These are phyloP conservation scores for Komagataea norvegica DNA, from an alignment of 1,139 yeast species.

Conservation along the genomic window DNA sequence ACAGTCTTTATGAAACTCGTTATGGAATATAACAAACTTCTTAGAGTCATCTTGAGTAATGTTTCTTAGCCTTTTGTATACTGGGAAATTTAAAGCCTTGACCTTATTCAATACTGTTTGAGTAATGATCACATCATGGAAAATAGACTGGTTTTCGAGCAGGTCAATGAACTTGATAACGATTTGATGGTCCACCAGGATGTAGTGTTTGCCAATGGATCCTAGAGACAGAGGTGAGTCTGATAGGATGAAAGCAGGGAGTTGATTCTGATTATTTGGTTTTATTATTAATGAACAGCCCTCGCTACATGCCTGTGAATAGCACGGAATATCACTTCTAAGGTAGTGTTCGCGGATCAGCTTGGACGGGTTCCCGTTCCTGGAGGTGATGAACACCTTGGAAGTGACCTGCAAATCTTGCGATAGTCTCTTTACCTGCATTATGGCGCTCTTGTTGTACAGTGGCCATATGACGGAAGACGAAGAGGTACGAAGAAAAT, in stretches of 20 bases:
- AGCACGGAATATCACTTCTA: constrained; percentile 88
- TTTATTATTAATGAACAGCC: constrained; percentile 42
- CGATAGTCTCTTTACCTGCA: constrained; percentile 19
- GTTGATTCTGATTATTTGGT: constrained; percentile 52
- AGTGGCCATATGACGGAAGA: neutral
- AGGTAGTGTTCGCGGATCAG: constrained; percentile 92
- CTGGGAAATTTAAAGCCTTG: constrained; percentile 79
- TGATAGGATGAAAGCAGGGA: constrained; percentile 47
- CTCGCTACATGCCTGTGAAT: constrained; percentile 59
- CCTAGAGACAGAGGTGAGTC: constrained; percentile 43
- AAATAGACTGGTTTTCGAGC: constrained; percentile 70
- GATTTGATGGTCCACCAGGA: constrained; percentile 84
- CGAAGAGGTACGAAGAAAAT: neutral
- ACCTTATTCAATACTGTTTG: constrained; percentile 95
- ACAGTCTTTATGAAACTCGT: constrained; percentile 68
- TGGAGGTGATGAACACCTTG: constrained; percentile 87
- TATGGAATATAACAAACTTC: constrained; percentile 86
- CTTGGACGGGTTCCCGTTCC: constrained; percentile 86
- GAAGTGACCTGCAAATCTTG: constrained; percentile 74
- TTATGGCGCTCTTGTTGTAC: neutral
- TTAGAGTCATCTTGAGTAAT: constrained; percentile 66
- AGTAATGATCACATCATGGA: constrained; percentile 86
- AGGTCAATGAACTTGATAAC: constrained; percentile 86
- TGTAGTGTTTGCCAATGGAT: constrained; percentile 53
- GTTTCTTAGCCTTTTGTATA: constrained; percentile 77